These are phyloP conservation scores for Morella rubra DNA, from an alignment of 306 rosid species.

Conservation along the genomic window DNA sequence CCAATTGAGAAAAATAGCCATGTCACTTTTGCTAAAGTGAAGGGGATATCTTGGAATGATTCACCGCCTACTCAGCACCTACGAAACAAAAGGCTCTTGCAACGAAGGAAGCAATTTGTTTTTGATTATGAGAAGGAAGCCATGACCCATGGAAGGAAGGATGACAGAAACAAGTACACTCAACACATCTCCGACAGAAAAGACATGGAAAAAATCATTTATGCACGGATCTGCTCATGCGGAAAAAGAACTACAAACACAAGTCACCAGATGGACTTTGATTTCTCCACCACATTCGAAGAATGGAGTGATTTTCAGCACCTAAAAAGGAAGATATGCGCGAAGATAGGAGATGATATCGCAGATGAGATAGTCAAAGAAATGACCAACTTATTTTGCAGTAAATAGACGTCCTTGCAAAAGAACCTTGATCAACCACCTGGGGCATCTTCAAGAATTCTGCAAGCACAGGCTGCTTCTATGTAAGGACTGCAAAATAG, in stretches of 20 bases:
- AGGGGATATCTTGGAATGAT: conserved; percentile 12
- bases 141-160: conserved; percentile 10
- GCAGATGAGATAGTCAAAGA: conserved; percentile 41
- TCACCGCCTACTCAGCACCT: conserved; percentile 3
- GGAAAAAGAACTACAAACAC: conserved; percentile 27
- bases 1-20: conserved; percentile 21
- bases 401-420: conserved; percentile 4
- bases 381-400: conserved; percentile 24
- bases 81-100: conserved; percentile 18
- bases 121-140: conserved; percentile 17
- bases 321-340: conserved; percentile 20
- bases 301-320: conserved; percentile 32
- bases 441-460: neutral
- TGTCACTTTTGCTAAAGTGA: conserved; percentile 13
- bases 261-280: conserved; percentile 18
- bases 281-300: conserved; percentile 27
- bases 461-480: neutral
- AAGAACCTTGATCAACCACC: neutral
- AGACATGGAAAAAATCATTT: conserved; percentile 10
- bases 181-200: conserved; percentile 27
- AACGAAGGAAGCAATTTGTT: conserved; percentile 19
- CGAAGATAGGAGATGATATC: conserved; percentile 47
- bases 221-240: conserved; percentile 22
- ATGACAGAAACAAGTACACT: neutral
- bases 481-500: neutral